phyloP scores from a whole-genome alignment of 768 basidiomycete species.

The Panaeolus cyanescens region DNA sequence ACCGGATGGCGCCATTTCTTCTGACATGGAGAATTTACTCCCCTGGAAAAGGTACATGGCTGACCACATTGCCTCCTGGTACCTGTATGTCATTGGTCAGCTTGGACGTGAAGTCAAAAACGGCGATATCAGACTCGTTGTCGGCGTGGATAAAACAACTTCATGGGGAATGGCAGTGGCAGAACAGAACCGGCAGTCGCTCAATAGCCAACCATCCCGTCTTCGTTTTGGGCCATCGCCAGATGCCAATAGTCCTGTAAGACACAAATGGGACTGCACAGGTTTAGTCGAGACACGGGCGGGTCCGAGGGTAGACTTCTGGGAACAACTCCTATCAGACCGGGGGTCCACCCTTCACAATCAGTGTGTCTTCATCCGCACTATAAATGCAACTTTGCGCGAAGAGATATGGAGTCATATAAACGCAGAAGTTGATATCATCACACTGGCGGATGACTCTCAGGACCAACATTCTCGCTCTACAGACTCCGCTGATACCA shows the following conservation, averaged over 20 bases:
- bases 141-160: not conserved
- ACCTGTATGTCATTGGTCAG: not conserved
- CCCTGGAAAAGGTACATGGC: constrained; percentile 1
- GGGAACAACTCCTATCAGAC: not conserved
- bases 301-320: not conserved
- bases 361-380: not conserved
- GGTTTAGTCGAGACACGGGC: not conserved
- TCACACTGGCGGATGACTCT: too few species aligned
- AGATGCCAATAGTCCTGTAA: not conserved
- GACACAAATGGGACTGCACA: not conserved
- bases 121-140: constrained; percentile 4
- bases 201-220: not conserved
- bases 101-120: not conserved
- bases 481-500: not conserved
- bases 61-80: constrained; percentile 1
- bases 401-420: not conserved
- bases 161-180: constrained; percentile 3
- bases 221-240: not conserved
- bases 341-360: not conserved
- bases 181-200: not conserved
- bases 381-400: not conserved
- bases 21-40: not conserved
- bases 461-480: too few species aligned
- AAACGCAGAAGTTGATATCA: not conserved
- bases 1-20: not conserved